phyloP scores from a whole-genome alignment of 306 rosid genomes.

The Castanea crenata region DNA sequence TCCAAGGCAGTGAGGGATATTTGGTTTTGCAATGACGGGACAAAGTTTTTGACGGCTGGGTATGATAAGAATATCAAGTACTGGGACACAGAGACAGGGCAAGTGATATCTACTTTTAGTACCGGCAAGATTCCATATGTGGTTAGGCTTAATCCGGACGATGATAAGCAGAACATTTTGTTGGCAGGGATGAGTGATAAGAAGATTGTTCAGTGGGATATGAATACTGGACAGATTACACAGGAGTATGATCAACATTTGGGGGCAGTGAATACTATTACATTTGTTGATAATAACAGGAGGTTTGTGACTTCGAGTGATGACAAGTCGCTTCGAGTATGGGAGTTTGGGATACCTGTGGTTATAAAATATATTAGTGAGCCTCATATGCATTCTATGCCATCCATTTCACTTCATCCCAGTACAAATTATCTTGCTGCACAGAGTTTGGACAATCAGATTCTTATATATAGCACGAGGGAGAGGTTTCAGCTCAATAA shows the following conservation, averaged over 20 bases:
- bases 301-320: conserved; percentile 98
- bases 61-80: conserved; percentile 97
- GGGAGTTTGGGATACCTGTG: conserved; percentile 98
- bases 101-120: conserved; percentile 83
- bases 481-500: conserved; percentile 98
- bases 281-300: conserved; percentile 94
- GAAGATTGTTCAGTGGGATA: conserved; percentile 99
- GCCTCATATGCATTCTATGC: conserved; percentile 99
- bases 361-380: conserved; percentile 95
- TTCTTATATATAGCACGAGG: conserved; percentile 90
- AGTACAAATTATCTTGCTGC: conserved; percentile 94
- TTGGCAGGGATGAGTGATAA: conserved; percentile 99
- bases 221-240: conserved; percentile 88
- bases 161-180: conserved; percentile 90
- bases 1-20: conserved; percentile 85
- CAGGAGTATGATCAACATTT: conserved; percentile 99
- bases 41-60: conserved; percentile 83
- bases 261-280: conserved; percentile 96
- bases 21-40: conserved; percentile 86
- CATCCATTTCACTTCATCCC: conserved; percentile 89
- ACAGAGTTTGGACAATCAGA: conserved; percentile 97
- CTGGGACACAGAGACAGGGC: conserved; percentile 98
- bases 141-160: conserved; percentile 90
- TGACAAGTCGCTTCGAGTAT: conserved; percentile 89
- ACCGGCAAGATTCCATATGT: conserved; percentile 96